Base-by-base conservation (phyloP, 2,329 filamentous ascomycete species). In the Thermomyces lanuginosus region DNA sequence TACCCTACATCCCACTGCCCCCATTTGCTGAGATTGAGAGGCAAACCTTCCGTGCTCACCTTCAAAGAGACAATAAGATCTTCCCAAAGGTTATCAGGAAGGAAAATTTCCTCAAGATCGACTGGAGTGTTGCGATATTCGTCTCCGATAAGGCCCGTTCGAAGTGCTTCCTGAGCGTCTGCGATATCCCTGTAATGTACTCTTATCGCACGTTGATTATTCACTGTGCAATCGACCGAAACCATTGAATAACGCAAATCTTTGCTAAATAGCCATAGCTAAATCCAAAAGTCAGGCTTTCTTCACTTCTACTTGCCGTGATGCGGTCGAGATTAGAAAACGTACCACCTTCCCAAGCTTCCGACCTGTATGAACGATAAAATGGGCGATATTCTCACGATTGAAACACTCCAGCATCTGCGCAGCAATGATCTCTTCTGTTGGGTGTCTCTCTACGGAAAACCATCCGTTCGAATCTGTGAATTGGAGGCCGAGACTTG, bases 241-340 rank as follows among this genome's bases (percentile, higher is more conserved):
- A 59, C 61, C 6, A 56, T 63, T 2, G 69, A 69, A 35, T 70
- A 66, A 26, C 58, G 57, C 21, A 73, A 53, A 31, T 70, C 61
- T 0, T 67, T 65, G 5, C 69, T 69, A 46, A 74, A 73, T 28
- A 69, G 53, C 69, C 69, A 73, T 15, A 72, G 36, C 46, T 66
- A 23, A 6, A n/a, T 21, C 25, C 29, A 21, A 13, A 40, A 31
- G 21, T 30, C 28, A 29, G 3, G 10, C 14, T 16, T 16, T 23
- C 12, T 22, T 14, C 4, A 18, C 15, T 29, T 20, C 11, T 16
- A 10, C 9, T 26, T 27, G 2, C 9, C 8, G 6, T 21, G 8
- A n/a, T 16, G 8, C n/a, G 28, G 3, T 5, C 11, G 9, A 18
- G 21, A 20, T 8, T 20, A 7, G 18, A 20, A 14, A 14, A 34